phyloP scores from a whole-genome alignment of 2,329 filamentous ascomycete species.

The Paramyrothecium roridum region DNA sequence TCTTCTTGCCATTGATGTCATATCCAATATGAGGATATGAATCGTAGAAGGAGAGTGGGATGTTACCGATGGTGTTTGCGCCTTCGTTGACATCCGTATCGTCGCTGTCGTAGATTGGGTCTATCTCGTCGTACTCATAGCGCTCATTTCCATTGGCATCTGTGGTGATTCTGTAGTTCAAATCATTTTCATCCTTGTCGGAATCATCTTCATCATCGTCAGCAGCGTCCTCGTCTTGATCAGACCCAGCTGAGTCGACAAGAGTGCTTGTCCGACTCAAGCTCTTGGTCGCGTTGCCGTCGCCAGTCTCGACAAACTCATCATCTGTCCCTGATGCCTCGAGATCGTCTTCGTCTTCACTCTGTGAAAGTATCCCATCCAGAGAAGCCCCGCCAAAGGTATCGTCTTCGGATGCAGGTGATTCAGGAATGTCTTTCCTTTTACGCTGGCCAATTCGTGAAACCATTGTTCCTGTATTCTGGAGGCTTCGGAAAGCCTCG shows the following conservation, averaged over 20 bases:
- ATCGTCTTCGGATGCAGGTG: conserved; percentile 11
- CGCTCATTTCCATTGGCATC: conserved; percentile 89
- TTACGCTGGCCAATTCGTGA: conserved; percentile 11
- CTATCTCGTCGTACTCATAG: conserved; percentile 91
- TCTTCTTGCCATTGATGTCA: conserved; percentile 97
- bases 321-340: conserved; percentile 27
- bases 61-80: conserved; percentile 91
- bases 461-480: neutral
- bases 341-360: conserved; percentile 56
- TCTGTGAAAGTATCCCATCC: conserved; percentile 54
- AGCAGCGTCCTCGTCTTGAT: conserved; percentile 19
- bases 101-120: conserved; percentile 94
- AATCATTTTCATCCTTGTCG: conserved; percentile 37
- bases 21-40: conserved; percentile 98
- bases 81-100: conserved; percentile 79
- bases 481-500: neutral
- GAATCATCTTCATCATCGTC: conserved; percentile 36
- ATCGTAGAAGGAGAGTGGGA: conserved; percentile 93
- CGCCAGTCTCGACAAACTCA: conserved; percentile 9
- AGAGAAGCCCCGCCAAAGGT: conserved; percentile 43
- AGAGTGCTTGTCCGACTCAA: conserved; percentile 33
- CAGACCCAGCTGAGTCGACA: conserved; percentile 14
- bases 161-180: conserved; percentile 54
- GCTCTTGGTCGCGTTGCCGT: conserved; percentile 21
- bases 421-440: conserved; percentile 15